A percentile compares a stretch with the other conserved stretches of the same genome.
These are phyloP conservation scores for Curvularia hawaiiensis DNA, from an alignment of 2,329 filamentous ascomycete genomes.

Conservation along the genomic window DNA sequence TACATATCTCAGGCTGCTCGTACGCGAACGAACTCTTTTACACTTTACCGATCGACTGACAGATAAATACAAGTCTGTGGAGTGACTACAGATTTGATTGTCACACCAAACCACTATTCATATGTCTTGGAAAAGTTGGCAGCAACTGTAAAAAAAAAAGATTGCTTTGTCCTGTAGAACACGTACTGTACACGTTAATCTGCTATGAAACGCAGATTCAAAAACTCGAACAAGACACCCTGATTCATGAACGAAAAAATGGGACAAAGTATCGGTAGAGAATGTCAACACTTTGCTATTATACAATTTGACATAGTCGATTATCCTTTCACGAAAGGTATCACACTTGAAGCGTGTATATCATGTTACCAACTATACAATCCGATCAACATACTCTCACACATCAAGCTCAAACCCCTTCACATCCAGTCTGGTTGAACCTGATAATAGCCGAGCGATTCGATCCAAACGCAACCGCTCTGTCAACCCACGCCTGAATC, in stretches of 20 bases:
- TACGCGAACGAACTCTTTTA: background rate
- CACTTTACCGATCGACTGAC: background rate
- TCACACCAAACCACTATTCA: background rate
- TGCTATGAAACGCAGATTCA: background rate
- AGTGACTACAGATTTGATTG: background rate
- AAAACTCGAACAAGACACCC: background rate
- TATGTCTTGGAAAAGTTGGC: background rate
- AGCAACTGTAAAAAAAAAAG: no score
- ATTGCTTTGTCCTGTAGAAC: background rate
- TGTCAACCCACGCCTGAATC: constrained; percentile 27
- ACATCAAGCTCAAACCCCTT: background rate
- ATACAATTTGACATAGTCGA: background rate
- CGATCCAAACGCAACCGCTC: constrained; percentile 20
- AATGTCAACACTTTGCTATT: background rate
- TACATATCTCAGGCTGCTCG: background rate
- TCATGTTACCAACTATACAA: background rate
- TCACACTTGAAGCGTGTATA: background rate
- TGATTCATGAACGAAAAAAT: background rate
- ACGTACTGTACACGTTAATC: background rate
- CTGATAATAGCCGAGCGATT: constrained; percentile 22
- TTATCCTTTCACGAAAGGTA: background rate
- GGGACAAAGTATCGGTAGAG: no score
- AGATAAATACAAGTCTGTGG: background rate
- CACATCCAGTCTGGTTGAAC: constrained; percentile 28
- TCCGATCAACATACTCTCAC: background rate